Percentiles rank a stretch among this genome's conserved stretches.
These are phyloP conservation scores for Elongisporangium senticosum DNA, from an alignment of 352 stramenopile species.

Conservation along the genomic window DNA sequence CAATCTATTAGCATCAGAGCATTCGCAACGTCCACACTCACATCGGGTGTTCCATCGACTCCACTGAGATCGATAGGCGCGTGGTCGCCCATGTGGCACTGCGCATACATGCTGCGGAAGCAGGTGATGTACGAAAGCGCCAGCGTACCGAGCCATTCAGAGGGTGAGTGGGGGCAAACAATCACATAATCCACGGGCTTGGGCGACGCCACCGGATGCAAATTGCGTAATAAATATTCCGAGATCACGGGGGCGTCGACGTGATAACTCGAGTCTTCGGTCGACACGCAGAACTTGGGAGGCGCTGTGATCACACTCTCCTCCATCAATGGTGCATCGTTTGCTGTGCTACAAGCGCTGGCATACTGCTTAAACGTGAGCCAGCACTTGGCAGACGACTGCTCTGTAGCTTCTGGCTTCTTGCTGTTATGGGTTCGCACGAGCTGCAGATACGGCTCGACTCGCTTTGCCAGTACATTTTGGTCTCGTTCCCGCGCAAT, in stretches of 20 bases:
- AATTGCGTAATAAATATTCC: constrained; percentile 67
- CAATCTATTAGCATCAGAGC: constrained; percentile 56
- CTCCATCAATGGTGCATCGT: not conserved
- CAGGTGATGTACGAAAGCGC: constrained; percentile 67
- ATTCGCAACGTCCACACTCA: constrained; percentile 47
- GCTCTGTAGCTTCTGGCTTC: not conserved
- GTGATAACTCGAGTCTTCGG: constrained; percentile 42
- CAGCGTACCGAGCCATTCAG: constrained; percentile 63
- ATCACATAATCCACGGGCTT: constrained; percentile 75
- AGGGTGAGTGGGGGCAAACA: constrained; percentile 61
- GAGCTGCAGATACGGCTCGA: constrained; percentile 32
- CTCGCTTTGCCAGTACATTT: constrained; percentile 21
- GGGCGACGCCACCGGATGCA: constrained; percentile 52
- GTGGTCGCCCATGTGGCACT: constrained; percentile 67
- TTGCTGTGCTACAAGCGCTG: constrained; percentile 5
- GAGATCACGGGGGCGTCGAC: constrained; percentile 53
- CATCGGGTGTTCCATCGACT: constrained; percentile 28
- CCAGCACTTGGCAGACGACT: not conserved
- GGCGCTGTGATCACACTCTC: not conserved
- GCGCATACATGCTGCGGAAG: constrained; percentile 63
- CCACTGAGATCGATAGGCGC: constrained; percentile 36
- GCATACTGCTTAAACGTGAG: constrained; percentile 10
- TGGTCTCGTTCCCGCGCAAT: constrained; percentile 27
- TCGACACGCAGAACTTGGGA: constrained; percentile 47
- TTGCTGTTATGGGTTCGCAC: not conserved